A percentile compares a stretch with the other conserved stretches of the same genome.
Conservation (phyloP, 192 early-diverging fungal species). For the Coemansia sp. region DNA sequence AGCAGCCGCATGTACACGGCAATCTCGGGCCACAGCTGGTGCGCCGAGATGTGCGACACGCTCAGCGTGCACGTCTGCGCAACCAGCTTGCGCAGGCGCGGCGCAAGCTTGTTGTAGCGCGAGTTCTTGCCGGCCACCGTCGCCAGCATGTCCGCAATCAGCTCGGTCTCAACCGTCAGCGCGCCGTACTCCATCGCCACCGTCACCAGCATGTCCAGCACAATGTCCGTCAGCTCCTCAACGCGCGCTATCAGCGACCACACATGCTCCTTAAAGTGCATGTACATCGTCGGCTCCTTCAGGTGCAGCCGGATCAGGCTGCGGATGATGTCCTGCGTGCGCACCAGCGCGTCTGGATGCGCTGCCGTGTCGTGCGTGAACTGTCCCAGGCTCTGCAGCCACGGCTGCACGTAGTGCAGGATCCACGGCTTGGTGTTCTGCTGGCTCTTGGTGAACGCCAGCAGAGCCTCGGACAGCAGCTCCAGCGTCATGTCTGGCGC, state of each 20-base stretch:
- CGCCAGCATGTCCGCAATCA: slow-evolving; percentile 83
- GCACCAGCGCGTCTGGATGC: slow-evolving; percentile 40
- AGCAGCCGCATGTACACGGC: slow-evolving; percentile 84
- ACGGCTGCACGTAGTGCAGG: slow-evolving; percentile 88
- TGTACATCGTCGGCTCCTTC: slow-evolving; percentile 80
- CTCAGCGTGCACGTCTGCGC: slow-evolving; percentile 73
- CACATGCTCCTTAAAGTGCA: slow-evolving; percentile 78
- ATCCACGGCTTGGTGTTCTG: slow-evolving; percentile 74
- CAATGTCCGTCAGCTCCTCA: slow-evolving; percentile 77
- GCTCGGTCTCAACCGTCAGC: slow-evolving; percentile 74
- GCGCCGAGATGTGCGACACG: slow-evolving; percentile 69
- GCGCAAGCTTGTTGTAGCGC: slow-evolving; percentile 77
- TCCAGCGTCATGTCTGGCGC: slow-evolving; percentile 83
- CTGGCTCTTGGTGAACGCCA: slow-evolving; percentile 74
- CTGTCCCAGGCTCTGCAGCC: slow-evolving; percentile 77
- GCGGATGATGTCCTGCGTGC: slow-evolving; percentile 73
- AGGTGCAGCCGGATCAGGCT: slow-evolving; percentile 80
- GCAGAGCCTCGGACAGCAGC: slow-evolving; percentile 82
- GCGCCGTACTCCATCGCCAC: slow-evolving; percentile 79
- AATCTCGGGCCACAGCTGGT: slow-evolving; percentile 91
- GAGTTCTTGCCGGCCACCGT: slow-evolving; percentile 76
- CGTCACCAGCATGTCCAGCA: slow-evolving; percentile 79
- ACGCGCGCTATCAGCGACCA: slow-evolving; percentile 78
- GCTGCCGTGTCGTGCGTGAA: slow-evolving; percentile 51
- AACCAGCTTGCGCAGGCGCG: slow-evolving; percentile 79